A percentile compares a stretch with the other conserved stretches of the same genome.
Conservation (phyloP, 2,329 filamentous ascomycete genomes). For the Thielaviopsis populi region DNA sequence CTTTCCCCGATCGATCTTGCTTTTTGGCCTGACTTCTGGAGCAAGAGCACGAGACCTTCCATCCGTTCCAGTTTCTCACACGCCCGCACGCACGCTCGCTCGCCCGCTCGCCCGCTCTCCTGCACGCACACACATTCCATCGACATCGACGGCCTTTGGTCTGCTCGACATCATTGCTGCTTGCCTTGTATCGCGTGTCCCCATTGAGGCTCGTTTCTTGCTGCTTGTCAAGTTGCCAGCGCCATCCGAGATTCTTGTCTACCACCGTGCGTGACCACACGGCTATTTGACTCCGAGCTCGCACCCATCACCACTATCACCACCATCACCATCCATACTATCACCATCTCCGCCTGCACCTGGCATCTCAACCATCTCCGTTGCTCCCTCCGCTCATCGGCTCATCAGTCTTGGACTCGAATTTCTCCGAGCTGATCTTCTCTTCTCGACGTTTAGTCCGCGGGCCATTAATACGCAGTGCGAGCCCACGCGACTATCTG, state of each 20-base stretch:
- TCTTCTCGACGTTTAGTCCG: slow-evolving; percentile 17
- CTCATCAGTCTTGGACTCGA: neutral
- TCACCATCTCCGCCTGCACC: neutral
- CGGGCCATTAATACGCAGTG: slow-evolving; percentile 17
- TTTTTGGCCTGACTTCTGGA: slow-evolving; percentile 19
- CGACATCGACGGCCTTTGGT: slow-evolving; percentile 18
- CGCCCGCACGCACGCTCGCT: neutral
- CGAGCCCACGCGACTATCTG: slow-evolving; percentile 22
- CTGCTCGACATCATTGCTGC: slow-evolving; percentile 21
- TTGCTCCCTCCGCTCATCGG: neutral
- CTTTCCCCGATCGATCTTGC: slow-evolving; percentile 9
- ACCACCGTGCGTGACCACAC: no score
- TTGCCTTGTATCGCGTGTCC: slow-evolving; percentile 15
- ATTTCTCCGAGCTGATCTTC: slow-evolving; percentile 1
- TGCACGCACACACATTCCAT: neutral
- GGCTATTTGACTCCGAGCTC: no score
- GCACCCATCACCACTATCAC: neutral
- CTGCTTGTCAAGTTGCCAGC: neutral
- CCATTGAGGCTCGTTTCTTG: slow-evolving; percentile 8
- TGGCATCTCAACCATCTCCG: neutral
- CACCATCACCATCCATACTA: neutral
- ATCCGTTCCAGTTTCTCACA: slow-evolving; percentile 21
- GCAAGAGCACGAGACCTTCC: slow-evolving; percentile 22
- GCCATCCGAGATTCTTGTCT: slow-evolving; percentile 5
- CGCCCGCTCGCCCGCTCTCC: no score